phyloP scores from a whole-genome alignment of 441 rosid genomes.

The Raphanus hybrid region DNA sequence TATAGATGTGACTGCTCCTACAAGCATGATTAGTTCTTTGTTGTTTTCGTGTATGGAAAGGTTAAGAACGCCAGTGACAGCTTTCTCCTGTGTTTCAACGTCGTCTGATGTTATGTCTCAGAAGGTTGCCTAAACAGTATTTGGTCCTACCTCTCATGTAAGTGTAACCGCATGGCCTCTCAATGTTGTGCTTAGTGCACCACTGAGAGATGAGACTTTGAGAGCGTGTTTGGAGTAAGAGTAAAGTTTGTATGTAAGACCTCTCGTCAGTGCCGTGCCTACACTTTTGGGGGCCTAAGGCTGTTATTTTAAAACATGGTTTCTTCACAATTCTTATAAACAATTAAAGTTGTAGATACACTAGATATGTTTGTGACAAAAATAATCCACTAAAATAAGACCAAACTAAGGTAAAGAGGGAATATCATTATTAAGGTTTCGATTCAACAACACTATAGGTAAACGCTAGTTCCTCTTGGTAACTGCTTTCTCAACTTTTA shows the following conservation, averaged over 20 bases:
- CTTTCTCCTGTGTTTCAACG: constrained; percentile 62
- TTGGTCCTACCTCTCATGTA: constrained; percentile 38
- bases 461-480: not conserved
- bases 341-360: too few relatives aligned
- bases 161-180: constrained; percentile 55
- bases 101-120: constrained; percentile 60
- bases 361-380: too few relatives aligned
- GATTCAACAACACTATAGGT: not conserved
- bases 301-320: too few relatives aligned
- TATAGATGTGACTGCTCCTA: constrained; percentile 80
- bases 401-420: not conserved
- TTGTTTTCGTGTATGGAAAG: constrained; percentile 80
- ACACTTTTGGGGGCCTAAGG: too few relatives aligned
- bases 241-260: constrained; percentile 76
- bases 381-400: too few relatives aligned
- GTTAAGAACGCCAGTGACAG: constrained; percentile 85
- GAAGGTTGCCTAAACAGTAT: constrained; percentile 68
- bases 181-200: constrained; percentile 67
- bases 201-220: constrained; percentile 75
- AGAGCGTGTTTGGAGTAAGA: constrained; percentile 82
- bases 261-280: constrained; percentile 48
- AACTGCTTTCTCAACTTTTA: not conserved
- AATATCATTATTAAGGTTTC: constrained; percentile 25
- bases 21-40: constrained; percentile 83
- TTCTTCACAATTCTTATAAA: too few relatives aligned